Conservation (phyloP, 1,284 basidiomycete species). For the Moniliella sp. region DNA sequence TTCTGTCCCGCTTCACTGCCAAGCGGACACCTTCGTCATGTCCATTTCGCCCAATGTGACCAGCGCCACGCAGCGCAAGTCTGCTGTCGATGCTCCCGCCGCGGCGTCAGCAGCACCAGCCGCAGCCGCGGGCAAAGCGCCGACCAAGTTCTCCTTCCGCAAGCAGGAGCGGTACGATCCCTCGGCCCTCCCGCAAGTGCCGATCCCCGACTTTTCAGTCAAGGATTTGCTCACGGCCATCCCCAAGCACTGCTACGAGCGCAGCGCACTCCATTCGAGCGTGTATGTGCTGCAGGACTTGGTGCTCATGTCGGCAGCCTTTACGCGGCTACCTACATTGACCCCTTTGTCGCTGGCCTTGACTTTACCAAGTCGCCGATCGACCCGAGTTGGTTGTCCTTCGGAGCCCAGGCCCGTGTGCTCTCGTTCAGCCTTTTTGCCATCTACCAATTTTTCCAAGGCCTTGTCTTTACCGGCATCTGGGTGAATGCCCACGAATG, state of each 20-base stretch:
- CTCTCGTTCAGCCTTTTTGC: slow-evolving; percentile 67
- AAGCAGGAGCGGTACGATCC: neutral
- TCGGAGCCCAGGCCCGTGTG: no score
- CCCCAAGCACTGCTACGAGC: slow-evolving; percentile 77
- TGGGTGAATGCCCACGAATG: slow-evolving; percentile 57
- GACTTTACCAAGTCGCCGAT: slow-evolving; percentile 7
- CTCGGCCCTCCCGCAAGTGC: neutral
- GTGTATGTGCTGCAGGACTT: slow-evolving; percentile 61
- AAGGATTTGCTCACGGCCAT: slow-evolving; percentile 70
- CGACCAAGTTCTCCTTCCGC: neutral
- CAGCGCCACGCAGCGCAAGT: neutral
- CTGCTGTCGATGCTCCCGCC: neutral
- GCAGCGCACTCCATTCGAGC: slow-evolving; percentile 64
- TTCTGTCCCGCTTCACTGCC: no score
- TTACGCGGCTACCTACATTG: slow-evolving; percentile 50
- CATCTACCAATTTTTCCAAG: slow-evolving; percentile 58
- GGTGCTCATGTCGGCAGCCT: slow-evolving; percentile 48
- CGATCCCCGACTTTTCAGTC: slow-evolving; percentile 45
- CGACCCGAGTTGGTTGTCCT: no score
- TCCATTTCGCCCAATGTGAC: neutral
- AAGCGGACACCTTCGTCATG: no score
- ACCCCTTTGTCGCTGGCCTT: slow-evolving; percentile 34
- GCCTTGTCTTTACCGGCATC: slow-evolving; percentile 71
- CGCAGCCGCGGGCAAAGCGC: neutral
- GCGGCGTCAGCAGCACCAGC: neutral